Base-by-base conservation (phyloP, 2,329 filamentous ascomycete genomes). In the Colletotrichum abscissum region DNA sequence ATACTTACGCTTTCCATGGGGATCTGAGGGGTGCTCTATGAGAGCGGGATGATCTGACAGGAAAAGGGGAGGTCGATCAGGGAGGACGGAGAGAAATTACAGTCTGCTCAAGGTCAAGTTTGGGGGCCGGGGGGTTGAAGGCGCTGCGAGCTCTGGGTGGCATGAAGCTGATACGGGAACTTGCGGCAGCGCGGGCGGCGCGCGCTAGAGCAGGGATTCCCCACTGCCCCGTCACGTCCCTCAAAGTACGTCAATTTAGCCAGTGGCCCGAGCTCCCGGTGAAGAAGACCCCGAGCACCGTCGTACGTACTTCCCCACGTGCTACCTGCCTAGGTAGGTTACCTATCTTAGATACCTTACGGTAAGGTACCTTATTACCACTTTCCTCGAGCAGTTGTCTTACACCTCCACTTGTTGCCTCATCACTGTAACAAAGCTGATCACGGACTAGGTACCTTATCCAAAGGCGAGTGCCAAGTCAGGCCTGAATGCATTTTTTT, bases 1-100 rank as follows among this genome's bases (percentile, higher is more conserved):
- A 75, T 77, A 60, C 58, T 78, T 78, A 78, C 79, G 76, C 76
- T 75, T 73, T 75, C 66, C 71, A 70, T 76, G 63, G 46, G 52
- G 42, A 64, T 38, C 3, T 56, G 24, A 22, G 11, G 63, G 49
- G 54, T 24, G 63, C 69, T 72, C 69, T 59, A 30, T 12, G 11
- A 60, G 68, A 72, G 64, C 69, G 55, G 22, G 54, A 35, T 38
- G 54, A 26, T 22, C 38, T 67, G 42, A 19, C 11, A 14, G 42
- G 33, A 24, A 24, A 11, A 30, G 58, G 49, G 28, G 35, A 55
- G 49, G 49, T 55, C 56, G 67, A 63, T 62, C 42, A 58, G 62
- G 60, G 60, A 42, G 54, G 42, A 35, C 60, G 55, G 70, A 35
- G 38, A 55, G 59, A 55, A 54, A 38, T 24, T 69, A 35, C 22